phyloP scores from a whole-genome alignment of 805 yeast genomes.

The Candida boleticola region DNA sequence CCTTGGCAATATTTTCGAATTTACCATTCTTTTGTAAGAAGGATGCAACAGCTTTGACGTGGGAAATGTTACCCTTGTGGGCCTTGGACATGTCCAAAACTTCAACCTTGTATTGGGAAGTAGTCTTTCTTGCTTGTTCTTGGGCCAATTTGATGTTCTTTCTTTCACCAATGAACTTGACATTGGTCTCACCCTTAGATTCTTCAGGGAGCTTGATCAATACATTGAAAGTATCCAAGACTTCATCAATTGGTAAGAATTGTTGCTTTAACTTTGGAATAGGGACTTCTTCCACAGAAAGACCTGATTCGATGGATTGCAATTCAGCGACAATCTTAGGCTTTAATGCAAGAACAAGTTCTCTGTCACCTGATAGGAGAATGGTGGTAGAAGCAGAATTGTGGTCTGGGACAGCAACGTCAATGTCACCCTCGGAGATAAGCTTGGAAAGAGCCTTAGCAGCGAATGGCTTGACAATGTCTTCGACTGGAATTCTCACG shows the following conservation, averaged over 20 bases:
- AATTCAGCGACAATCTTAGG: constrained; percentile 46
- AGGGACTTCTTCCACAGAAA: constrained; percentile 53
- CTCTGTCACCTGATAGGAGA: constrained; percentile 69
- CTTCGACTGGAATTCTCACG: constrained; percentile 47
- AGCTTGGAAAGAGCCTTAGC: constrained; percentile 26
- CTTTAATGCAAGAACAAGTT: constrained; percentile 55
- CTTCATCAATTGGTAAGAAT: constrained; percentile 56
- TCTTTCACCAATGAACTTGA: constrained; percentile 62
- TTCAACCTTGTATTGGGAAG: constrained; percentile 60
- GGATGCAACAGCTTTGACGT: constrained; percentile 73
- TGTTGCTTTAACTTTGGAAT: constrained; percentile 71
- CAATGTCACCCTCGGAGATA: constrained; percentile 25
- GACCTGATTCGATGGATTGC: constrained; percentile 40
- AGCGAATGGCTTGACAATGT: constrained; percentile 44
- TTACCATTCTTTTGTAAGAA: constrained; percentile 56
- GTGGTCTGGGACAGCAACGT: constrained; percentile 34
- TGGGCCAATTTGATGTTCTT: constrained; percentile 60
- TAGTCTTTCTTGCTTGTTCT: constrained; percentile 54
- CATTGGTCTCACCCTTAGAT: constrained; percentile 40
- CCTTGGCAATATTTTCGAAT: constrained; percentile 40
- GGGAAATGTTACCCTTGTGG: constrained; percentile 74
- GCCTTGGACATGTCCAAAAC: constrained; percentile 83
- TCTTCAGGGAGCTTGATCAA: constrained; percentile 54
- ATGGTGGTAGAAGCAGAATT: constrained; percentile 39
- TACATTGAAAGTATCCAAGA: constrained; percentile 55